Base-by-base conservation (phyloP, 106 monocot genomes). In the Allium sativum region DNA sequence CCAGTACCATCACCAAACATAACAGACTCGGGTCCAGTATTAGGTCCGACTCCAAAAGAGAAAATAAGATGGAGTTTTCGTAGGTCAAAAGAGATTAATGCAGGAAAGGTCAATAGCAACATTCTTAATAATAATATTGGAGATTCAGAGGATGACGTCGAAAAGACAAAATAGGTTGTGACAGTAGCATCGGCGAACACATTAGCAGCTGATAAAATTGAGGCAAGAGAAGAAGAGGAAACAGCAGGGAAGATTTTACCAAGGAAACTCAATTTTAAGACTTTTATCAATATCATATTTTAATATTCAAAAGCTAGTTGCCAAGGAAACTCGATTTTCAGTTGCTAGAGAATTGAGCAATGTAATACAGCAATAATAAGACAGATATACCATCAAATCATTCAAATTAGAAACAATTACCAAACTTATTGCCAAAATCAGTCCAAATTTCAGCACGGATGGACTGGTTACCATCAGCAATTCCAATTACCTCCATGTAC, bases 401-500 rank as follows among this genome's bases (percentile, higher is more conserved):
- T n/a, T n/a, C n/a, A 13, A 69, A n/a, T 2, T 6, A 21, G 8
- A 18, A 31, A 10, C 13, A 10, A 17, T 85, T 81, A 92, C 92
- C 92, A 66, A 92, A 87, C 55, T 63, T 73, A 0, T 70, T 67
- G 31, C 87, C 81, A 67, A 87, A 78, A 53, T 87, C 84, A 1
- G 81, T 87, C 76, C 81, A 92, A 19, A 87, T 76, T 58, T 92
- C 92, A 18, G 84, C 75, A 59, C 84, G 80, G 56, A 92, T 79
- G 15, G 87, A 74, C 48, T 87, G 86, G 40, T 63, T 64, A 7
- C 78, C 76, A 54, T 92, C 87, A 64, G 87, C 92, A 61, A 87
- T 79, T 12, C 92, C 91, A 41, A 87, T 84, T 45, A 92, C 83
- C 68, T 92, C 92, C 42, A 87, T 72, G 46, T 76, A 87, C 50